Evolutionary conservation across 371 early-diverging fungal species (phyloP).

Genomic region (Saksenaea vasiformis): DNA sequence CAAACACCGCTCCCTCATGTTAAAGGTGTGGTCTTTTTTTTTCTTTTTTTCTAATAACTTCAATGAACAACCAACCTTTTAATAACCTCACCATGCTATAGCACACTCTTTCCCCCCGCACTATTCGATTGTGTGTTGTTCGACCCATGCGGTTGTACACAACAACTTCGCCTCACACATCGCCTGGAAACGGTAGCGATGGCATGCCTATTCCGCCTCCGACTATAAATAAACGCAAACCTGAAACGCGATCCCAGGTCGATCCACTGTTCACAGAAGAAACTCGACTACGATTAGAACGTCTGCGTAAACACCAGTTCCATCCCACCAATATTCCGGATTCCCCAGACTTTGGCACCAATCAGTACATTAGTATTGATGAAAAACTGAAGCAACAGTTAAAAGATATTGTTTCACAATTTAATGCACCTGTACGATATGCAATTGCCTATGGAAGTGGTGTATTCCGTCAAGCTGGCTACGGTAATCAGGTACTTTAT

Average conservation of each 20-base stretch:
- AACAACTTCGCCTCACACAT: neutral
- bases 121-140: neutral
- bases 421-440: conserved; percentile 77
- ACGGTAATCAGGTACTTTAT: conserved; percentile 68
- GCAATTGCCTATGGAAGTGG: conserved; percentile 96
- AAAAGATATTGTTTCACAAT: conserved; percentile 58
- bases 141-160: neutral
- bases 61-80: neutral
- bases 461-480: conserved; percentile 88
- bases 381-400: conserved; percentile 60
- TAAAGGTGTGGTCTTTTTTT: neutral
- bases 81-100: neutral
- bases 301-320: conserved; percentile 45
- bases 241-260: neutral
- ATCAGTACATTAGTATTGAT: conserved; percentile 67
- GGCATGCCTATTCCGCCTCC: neutral
- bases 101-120: neutral
- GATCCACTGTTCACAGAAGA: conserved; percentile 33
- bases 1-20: no score
- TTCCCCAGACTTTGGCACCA: conserved; percentile 70
- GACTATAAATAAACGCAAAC: neutral
- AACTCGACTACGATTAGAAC: conserved; percentile 36
- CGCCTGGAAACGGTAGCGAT: neutral
- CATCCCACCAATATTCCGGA: conserved; percentile 53
- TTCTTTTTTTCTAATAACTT: neutral